Evolutionary conservation across 2,329 filamentous ascomycete genomes (phyloP), one percentile per base, ranked within the genome.

Genomic region (Ophiostoma sp.): DNA sequence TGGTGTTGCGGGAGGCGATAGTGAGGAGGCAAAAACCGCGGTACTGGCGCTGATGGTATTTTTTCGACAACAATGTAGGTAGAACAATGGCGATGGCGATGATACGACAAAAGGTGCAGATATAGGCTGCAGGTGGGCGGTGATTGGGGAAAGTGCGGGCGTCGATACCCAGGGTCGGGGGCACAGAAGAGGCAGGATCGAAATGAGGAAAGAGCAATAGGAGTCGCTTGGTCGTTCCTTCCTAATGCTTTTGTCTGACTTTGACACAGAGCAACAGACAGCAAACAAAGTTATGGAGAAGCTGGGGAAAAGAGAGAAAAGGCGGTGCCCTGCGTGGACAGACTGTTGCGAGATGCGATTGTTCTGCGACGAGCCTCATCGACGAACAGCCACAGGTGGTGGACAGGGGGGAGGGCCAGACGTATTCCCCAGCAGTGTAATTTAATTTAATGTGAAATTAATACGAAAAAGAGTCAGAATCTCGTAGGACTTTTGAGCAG

Each of bases 221-320:
- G 57, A 41, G 36, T 39, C 20, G 54, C 13, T 44, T 27, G n/a
- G 17, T 70, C 39, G 69, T 68, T 65, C 69, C 69, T 68, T 70
- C 68, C 36, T 27, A 64, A 68, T 68, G 52, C 41, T 70, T 69
- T 72, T 71, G 69, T 70, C 20, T 67, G 62, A 52, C 67, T 67
- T 66, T 66, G 41, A 65, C 64, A 67, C 35, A 10, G 36, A 68
- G 57, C 62, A 39, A 36, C 11, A 67, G 11, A 15, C 39, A 67
- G 68, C 41, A 52, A 67, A 27, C 23, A 57, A 48, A 33, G 27
- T 39, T 65, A 67, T 33, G 57, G 68, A 35, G 69, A 33, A 41
- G 41, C 66, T 10, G 67, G 35, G 60, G 52, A 54, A 54, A 36
- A 27, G 41, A 48, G 52, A 20, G 23, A 65, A 44, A 62, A 27